Percentiles rank a stretch among this genome's conserved stretches.
phyloP scores from a whole-genome alignment of 2,329 filamentous ascomycete species.

The Penicillium concentricum region DNA sequence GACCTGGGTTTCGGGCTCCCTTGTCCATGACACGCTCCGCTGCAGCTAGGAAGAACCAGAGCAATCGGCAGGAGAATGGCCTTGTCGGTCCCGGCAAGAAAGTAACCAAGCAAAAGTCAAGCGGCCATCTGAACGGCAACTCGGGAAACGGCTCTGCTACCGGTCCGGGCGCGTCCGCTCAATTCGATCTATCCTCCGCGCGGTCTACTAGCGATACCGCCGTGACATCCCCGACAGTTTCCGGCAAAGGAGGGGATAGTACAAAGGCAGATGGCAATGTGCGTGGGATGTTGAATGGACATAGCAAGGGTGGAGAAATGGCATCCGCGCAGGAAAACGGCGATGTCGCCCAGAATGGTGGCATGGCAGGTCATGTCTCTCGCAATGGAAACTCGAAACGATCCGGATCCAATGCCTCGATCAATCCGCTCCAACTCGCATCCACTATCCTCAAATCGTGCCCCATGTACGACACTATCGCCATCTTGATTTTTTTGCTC shows the following conservation, averaged over 20 bases:
- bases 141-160: conserved; percentile 44
- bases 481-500: conserved; percentile 92
- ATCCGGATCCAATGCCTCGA: conserved; percentile 48
- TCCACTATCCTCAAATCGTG: conserved; percentile 86
- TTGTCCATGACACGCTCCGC: conserved; percentile 51
- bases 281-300: conserved; percentile 36
- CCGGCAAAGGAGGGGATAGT: conserved; percentile 29
- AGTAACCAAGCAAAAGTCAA: conserved; percentile 58
- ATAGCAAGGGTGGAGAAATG: conserved; percentile 38
- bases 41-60: conserved; percentile 59
- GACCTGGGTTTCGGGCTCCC: conserved; percentile 43
- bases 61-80: conserved; percentile 82
- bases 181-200: conserved; percentile 41
- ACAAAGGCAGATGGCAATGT: conserved; percentile 37
- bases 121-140: conserved; percentile 54
- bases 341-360: conserved; percentile 31
- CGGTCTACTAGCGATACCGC: conserved; percentile 40
- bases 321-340: conserved; percentile 36
- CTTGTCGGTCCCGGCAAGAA: conserved; percentile 75
- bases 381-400: conserved; percentile 38
- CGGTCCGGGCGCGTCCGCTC: conserved; percentile 36
- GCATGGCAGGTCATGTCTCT: conserved; percentile 28
- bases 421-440: conserved; percentile 72
- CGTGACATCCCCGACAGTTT: conserved; percentile 26
- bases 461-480: conserved; percentile 90